A percentile compares a stretch with the other conserved stretches of the same genome.
Evolutionary conservation across 371 early-diverging fungal genomes (phyloP).

Genomic region (Rhizopus sp.): DNA sequence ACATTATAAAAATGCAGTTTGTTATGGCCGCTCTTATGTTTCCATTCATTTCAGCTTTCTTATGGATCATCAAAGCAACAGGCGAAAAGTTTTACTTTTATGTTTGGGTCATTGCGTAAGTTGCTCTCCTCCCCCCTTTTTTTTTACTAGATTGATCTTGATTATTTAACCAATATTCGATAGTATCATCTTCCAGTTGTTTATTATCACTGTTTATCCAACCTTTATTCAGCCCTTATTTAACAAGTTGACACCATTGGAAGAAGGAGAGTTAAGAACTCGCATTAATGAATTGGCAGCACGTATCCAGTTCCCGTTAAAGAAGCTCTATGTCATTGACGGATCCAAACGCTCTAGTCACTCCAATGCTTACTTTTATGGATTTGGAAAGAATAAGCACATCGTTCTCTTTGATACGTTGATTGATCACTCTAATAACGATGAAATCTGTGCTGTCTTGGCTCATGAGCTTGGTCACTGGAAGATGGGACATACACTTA

Average conservation of each 20-base stretch:
- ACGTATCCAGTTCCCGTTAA: slow-evolving; percentile 91
- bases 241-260: slow-evolving; percentile 94
- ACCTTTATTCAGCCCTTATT: slow-evolving; percentile 97
- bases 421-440: slow-evolving; percentile 78
- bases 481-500: slow-evolving; percentile 85
- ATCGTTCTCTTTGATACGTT: slow-evolving; percentile 98
- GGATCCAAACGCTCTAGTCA: slow-evolving; percentile 94
- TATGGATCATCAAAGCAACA: slow-evolving; percentile 83
- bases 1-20: slow-evolving; percentile 75
- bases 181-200: slow-evolving; percentile 85
- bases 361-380: slow-evolving; percentile 98
- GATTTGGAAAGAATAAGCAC: slow-evolving; percentile 95
- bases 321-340: slow-evolving; percentile 95
- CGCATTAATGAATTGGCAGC: slow-evolving; percentile 87
- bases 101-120: slow-evolving; percentile 86
- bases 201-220: slow-evolving; percentile 92
- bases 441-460: slow-evolving; percentile 94
- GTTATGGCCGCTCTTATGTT: slow-evolving; percentile 74
- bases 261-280: slow-evolving; percentile 82
- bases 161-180: neutral
- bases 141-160: neutral
- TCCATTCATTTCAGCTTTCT: slow-evolving; percentile 80
- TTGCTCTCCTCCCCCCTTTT: neutral
- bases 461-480: slow-evolving; percentile 99
- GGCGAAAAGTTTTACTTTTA: slow-evolving; percentile 89